phyloP scores from a whole-genome alignment of 768 basidiomycete species.

The Mycena polygramma region DNA sequence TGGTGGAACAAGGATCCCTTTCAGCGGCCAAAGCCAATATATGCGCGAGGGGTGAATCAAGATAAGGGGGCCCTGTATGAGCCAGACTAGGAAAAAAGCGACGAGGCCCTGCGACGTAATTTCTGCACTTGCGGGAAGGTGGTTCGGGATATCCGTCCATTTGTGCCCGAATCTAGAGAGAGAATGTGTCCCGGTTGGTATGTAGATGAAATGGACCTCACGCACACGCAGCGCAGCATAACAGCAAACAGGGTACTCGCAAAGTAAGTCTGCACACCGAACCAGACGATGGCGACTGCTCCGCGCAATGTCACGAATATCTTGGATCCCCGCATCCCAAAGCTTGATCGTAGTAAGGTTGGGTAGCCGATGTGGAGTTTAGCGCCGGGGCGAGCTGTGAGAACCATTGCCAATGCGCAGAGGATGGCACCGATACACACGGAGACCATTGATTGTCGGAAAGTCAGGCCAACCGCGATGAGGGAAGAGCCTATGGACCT shows the following conservation, averaged over 20 bases:
- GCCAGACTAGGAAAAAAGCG: conserved; percentile 40
- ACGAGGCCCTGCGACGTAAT: conserved; percentile 37
- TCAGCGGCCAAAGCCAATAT: conserved; percentile 36
- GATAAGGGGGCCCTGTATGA: conserved; percentile 37
- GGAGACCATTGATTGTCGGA: conserved; percentile 41
- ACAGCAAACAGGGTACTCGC: conserved; percentile 38
- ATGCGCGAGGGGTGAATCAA: conserved; percentile 37
- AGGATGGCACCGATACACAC: conserved; percentile 38
- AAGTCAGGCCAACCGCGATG: conserved; percentile 40
- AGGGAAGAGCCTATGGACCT: conserved; percentile 42
- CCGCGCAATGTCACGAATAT: conserved; percentile 40
- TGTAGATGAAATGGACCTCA: background rate
- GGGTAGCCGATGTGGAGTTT: conserved; percentile 43
- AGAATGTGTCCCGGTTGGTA: background rate
- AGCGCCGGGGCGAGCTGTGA: conserved; percentile 38
- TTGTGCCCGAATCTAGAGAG: conserved; percentile 38
- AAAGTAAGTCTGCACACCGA: conserved; percentile 40
- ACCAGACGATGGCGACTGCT: conserved; percentile 40
- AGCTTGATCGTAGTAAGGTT: conserved; percentile 35
- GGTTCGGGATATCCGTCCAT: conserved; percentile 40
- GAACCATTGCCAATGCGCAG: conserved; percentile 36
- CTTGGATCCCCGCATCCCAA: conserved; percentile 42
- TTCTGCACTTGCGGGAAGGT: conserved; percentile 38
- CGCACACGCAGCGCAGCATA: conserved; percentile 37
- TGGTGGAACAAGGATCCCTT: conserved; percentile 33